A percentile compares a stretch with the other conserved stretches of the same genome.
Conservation (phyloP, 306 rosid species). For the Rubus idaeus region DNA sequence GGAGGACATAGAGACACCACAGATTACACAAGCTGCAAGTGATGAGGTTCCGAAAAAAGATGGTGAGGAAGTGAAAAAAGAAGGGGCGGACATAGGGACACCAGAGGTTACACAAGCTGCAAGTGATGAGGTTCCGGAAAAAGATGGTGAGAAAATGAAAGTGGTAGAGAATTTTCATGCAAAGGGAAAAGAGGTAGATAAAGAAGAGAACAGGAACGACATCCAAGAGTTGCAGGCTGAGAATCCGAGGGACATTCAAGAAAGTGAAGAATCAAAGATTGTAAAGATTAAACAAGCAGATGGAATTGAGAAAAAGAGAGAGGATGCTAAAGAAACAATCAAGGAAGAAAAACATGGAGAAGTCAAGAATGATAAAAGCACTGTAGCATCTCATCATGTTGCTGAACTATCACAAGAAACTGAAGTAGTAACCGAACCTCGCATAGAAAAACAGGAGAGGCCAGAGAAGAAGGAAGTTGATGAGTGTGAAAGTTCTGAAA, state of each 20-base stretch:
- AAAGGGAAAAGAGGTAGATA: background rate
- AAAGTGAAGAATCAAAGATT: background rate
- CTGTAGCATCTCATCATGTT: background rate
- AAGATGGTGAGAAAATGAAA: background rate
- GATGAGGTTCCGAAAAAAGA: too few relatives aligned
- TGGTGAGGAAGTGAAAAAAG: constrained; percentile 20
- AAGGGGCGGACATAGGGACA: constrained; percentile 20
- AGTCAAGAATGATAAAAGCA: background rate
- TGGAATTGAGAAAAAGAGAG: constrained; percentile 1
- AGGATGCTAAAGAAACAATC: background rate
- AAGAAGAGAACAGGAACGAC: background rate
- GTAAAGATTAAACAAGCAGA: constrained; percentile 4
- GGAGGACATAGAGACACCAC: too few relatives aligned
- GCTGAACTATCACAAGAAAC: constrained; percentile 6
- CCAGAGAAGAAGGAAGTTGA: constrained; percentile 4
- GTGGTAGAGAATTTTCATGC: background rate
- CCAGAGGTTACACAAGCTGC: constrained; percentile 12
- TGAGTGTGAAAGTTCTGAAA: background rate
- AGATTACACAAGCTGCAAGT: too few relatives aligned
- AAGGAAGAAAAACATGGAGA: background rate
- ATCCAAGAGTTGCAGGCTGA: background rate
- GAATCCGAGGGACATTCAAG: background rate
- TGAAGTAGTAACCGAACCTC: background rate
- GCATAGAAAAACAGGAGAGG: constrained; percentile 2
- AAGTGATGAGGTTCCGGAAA: background rate